Conservation (phyloP, 192 early-diverging fungal species). For the Neocallimastix lanati region DNA sequence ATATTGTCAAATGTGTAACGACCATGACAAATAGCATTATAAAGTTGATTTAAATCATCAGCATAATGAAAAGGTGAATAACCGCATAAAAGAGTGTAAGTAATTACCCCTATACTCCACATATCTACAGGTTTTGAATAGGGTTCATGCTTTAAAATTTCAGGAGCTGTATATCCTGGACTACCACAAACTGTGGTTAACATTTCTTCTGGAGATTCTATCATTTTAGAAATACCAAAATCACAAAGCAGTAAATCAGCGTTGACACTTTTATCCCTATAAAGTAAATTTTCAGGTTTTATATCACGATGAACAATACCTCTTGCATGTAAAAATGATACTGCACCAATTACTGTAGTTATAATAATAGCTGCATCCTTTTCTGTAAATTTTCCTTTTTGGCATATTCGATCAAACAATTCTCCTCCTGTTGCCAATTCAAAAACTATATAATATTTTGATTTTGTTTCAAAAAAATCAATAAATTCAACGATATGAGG, state of each 20-base stretch:
- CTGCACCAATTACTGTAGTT: background rate
- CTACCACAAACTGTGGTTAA: constrained; percentile 1
- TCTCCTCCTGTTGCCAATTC: constrained; percentile 1
- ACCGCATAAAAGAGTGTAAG: background rate
- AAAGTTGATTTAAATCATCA: background rate
- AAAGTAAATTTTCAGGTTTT: constrained; percentile 5
- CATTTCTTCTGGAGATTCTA: background rate
- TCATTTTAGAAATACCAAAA: constrained; percentile 3
- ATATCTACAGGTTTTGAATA: constrained; percentile 3
- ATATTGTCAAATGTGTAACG: background rate
- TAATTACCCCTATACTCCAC: background rate
- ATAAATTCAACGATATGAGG: constrained; percentile 1
- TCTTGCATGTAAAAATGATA: background rate
- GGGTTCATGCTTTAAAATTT: constrained; percentile 1
- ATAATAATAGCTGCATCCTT: constrained; percentile 26
- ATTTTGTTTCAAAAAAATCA: constrained; percentile 3
- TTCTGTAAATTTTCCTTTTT: constrained; percentile 54
- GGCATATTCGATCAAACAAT: constrained; percentile 79
- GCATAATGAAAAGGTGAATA: background rate
- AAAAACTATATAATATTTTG: constrained; percentile 5
- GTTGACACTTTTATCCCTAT: background rate
- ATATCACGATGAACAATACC: constrained; percentile 6
- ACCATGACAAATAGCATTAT: background rate
- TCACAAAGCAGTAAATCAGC: background rate
- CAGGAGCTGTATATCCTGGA: constrained; percentile 5